Conservation (phyloP, 1,139 yeast genomes). For the Zygotorulaspora mrakii region DNA sequence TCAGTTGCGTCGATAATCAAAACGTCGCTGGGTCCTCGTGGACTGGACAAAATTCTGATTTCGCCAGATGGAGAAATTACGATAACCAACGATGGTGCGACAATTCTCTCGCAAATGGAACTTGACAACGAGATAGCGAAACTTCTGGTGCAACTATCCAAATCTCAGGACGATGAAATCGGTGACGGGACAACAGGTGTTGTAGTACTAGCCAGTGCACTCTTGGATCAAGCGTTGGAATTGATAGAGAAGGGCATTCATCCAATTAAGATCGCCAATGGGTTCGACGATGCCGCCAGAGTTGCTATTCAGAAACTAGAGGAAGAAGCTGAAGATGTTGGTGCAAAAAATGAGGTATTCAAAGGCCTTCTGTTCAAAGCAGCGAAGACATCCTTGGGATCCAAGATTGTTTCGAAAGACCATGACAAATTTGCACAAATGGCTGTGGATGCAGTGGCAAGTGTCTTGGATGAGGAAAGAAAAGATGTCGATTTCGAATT, state of each 20-base stretch:
- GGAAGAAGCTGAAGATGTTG: constrained; percentile 51
- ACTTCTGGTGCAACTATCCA: constrained; percentile 86
- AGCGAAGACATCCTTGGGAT: constrained; percentile 91
- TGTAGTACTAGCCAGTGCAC: constrained; percentile 91
- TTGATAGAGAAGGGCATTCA: constrained; percentile 95
- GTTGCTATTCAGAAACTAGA: constrained; percentile 80
- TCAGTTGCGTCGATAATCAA: constrained; percentile 90
- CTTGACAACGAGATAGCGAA: constrained; percentile 95
- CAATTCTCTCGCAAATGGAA: constrained; percentile 93
- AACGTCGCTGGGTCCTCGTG: constrained; percentile 95
- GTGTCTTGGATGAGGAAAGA: constrained; percentile 88
- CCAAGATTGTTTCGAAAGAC: constrained; percentile 90
- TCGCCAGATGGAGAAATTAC: constrained; percentile 96
- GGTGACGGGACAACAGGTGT: constrained; percentile 99
- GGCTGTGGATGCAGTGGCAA: constrained; percentile 94
- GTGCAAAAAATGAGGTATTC: constrained; percentile 38
- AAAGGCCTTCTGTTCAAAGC: constrained; percentile 70
- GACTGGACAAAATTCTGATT: constrained; percentile 92
- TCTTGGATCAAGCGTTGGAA: constrained; percentile 90
- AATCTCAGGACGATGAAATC: constrained; percentile 96
- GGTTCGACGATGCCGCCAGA: constrained; percentile 95
- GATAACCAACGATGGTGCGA: constrained; percentile 97
- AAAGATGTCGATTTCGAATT: constrained; percentile 95
- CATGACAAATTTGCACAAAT: constrained; percentile 92
- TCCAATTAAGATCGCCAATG: constrained; percentile 94